Evolutionary conservation across 768 basidiomycete species (phyloP).

Genomic region (Pisolithus sp.): DNA sequence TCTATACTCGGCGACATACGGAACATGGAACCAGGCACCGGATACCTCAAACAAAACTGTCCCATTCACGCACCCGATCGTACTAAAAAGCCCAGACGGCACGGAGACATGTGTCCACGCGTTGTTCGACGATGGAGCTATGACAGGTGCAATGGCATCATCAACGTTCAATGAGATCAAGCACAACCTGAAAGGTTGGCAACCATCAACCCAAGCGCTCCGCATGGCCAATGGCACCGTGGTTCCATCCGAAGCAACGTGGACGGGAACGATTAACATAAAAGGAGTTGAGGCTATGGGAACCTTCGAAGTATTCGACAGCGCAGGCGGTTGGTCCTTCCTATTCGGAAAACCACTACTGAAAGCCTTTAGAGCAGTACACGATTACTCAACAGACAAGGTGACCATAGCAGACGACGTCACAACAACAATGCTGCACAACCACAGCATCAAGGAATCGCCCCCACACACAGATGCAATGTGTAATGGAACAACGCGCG

Average conservation of each 20-base stretch:
- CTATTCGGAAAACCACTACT: slow-evolving; percentile 26
- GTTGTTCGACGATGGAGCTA: not conserved
- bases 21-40: not conserved
- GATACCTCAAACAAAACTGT: not conserved
- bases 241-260: no score
- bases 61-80: not conserved
- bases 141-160: not conserved
- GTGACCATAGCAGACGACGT: not conserved
- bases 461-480: not conserved
- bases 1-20: not conserved
- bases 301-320: slow-evolving; percentile 6
- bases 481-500: not conserved
- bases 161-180: not conserved
- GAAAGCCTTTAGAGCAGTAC: slow-evolving; percentile 14
- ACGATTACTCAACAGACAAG: slow-evolving; percentile 18
- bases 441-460: not conserved
- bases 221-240: no score
- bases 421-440: not conserved
- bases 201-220: no score
- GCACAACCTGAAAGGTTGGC: no score
- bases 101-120: not conserved
- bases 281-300: not conserved
- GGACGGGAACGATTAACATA: no score
- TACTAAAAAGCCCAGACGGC: not conserved
- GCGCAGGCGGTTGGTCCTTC: slow-evolving; percentile 22